These are phyloP conservation scores for Cladosporium sp. DNA, from an alignment of 2,329 filamentous ascomycete species.

Conservation along the genomic window DNA sequence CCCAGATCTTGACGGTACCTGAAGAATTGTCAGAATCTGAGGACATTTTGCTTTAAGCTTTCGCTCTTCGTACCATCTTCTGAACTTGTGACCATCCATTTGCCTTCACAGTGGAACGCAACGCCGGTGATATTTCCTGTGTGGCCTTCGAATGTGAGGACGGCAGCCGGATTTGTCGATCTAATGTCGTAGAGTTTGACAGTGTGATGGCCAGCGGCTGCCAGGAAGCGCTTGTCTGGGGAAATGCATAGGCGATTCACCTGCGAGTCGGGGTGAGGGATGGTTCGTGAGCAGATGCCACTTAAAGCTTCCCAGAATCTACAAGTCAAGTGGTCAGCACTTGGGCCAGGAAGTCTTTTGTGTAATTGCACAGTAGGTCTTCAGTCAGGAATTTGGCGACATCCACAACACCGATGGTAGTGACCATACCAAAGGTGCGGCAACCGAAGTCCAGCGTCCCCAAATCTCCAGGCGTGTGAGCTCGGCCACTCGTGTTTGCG, in stretches of 20 bases:
- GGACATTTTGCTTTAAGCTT: not conserved
- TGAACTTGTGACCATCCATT: conserved; percentile 99
- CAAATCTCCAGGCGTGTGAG: too few species aligned
- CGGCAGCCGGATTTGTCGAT: conserved; percentile 90
- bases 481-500: too few species aligned
- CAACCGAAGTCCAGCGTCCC: too few species aligned
- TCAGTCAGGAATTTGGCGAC: too few species aligned
- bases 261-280: conserved; percentile 96
- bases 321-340: conserved; percentile 18
- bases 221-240: conserved; percentile 93
- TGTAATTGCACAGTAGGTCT: not conserved
- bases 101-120: conserved; percentile 96
- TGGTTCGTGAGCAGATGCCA: conserved; percentile 95
- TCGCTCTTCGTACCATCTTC: conserved; percentile 66
- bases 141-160: conserved; percentile 94
- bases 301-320: conserved; percentile 99
- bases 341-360: not conserved
- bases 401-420: too few species aligned
- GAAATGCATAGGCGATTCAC: conserved; percentile 98
- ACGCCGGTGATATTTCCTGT: conserved; percentile 95
- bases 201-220: conserved; percentile 75
- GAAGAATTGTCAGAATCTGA: not conserved
- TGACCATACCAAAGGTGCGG: too few species aligned
- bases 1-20: conserved; percentile 90
- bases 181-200: conserved; percentile 99